Evolutionary conservation across 169 alveolate genomes (phyloP).

Genomic region (Plasmodium gallinaceum): DNA sequence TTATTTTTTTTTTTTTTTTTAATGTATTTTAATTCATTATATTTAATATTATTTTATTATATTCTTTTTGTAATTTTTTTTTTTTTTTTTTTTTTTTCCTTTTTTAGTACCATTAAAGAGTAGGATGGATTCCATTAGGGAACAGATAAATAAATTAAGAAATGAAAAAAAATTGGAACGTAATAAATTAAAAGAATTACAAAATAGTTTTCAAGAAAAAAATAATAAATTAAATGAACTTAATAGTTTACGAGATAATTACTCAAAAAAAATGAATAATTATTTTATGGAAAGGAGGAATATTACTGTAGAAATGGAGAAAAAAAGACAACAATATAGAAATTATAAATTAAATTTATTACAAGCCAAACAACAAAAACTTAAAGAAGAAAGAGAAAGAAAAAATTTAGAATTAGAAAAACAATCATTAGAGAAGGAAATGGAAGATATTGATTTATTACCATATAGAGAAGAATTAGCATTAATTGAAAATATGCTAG

Average conservation of each 20-base stretch:
- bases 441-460: constrained; percentile 58
- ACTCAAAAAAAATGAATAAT: constrained; percentile 73
- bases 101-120: constrained; percentile 36
- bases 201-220: constrained; percentile 72
- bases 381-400: constrained; percentile 73
- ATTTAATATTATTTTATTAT: background rate
- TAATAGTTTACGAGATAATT: constrained; percentile 49
- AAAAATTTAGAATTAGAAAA: constrained; percentile 68
- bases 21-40: background rate
- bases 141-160: constrained; percentile 52
- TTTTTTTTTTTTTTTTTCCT: background rate
- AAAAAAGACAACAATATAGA: constrained; percentile 66
- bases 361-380: constrained; percentile 67
- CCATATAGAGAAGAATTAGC: constrained; percentile 77
- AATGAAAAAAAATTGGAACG: constrained; percentile 58
- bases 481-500: constrained; percentile 65
- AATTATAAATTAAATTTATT: constrained; percentile 38
- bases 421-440: constrained; percentile 41
- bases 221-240: constrained; percentile 61
- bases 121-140: constrained; percentile 59
- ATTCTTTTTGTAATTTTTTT: background rate
- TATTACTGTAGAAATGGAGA: constrained; percentile 65
- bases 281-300: constrained; percentile 70
- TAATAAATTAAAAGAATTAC: constrained; percentile 60
- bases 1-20: background rate